Percentiles rank a stretch among this genome's conserved stretches.
Evolutionary conservation across 139 green algal species (phyloP).

Genomic region (Tetratostichococcus sp.): DNA sequence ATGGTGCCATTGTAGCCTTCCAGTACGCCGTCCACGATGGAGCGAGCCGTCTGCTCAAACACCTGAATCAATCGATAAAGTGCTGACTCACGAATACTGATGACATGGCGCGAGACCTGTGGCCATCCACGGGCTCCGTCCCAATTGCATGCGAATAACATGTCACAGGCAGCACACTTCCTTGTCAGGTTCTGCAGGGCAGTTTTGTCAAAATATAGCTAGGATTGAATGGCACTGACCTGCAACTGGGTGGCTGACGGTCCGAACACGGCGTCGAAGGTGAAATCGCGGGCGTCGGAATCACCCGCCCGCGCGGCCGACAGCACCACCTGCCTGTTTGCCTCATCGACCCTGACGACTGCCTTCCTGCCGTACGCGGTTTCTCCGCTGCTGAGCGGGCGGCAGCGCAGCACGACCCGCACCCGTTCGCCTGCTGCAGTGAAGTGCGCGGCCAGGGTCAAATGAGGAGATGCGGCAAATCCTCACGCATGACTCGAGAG

Average conservation of each 20-base stretch:
- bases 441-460: no score
- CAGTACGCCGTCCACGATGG: constrained; percentile 73
- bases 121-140: no score
- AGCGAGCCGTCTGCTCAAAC: constrained; percentile 57
- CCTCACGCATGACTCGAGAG: no score
- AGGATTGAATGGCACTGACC: no score
- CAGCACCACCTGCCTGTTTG: background rate
- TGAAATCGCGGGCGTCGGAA: constrained; percentile 48
- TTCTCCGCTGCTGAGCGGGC: background rate
- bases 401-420: background rate
- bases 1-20: constrained; percentile 83
- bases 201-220: no score
- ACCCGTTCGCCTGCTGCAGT: no score
- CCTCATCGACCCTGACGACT: background rate
- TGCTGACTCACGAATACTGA: no score
- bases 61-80: constrained; percentile 29
- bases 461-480: no score
- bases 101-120: no score
- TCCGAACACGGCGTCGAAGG: constrained; percentile 83
- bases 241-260: constrained; percentile 50
- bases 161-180: no score
- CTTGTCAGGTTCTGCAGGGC: no score
- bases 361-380: background rate
- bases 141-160: no score
- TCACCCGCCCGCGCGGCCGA: background rate